A percentile compares a stretch with the other conserved stretches of the same genome.
phyloP scores from a whole-genome alignment of 441 rosid genomes.

The Capsella rubella region DNA sequence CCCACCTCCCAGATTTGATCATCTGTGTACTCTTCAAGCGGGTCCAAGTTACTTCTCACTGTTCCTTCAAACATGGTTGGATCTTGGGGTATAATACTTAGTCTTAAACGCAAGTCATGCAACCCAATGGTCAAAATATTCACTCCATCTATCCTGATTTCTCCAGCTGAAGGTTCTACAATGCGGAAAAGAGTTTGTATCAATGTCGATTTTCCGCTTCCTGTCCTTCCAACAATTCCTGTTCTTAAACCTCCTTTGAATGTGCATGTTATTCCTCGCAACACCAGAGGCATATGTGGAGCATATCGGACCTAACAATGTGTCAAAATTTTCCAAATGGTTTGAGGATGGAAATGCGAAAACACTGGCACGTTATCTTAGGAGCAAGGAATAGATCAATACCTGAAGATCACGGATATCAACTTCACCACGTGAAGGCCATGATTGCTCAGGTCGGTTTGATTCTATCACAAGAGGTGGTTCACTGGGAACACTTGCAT shows the following conservation, averaged over 20 bases:
- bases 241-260: slow-evolving; percentile 85
- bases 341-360: not conserved
- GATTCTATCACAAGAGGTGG: slow-evolving; percentile 80
- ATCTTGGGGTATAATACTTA: slow-evolving; percentile 92
- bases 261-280: slow-evolving; percentile 80
- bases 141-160: slow-evolving; percentile 73
- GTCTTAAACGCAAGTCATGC: slow-evolving; percentile 82
- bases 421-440: slow-evolving; percentile 81
- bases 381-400: slow-evolving; percentile 16
- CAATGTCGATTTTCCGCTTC: slow-evolving; percentile 93
- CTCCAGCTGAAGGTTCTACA: slow-evolving; percentile 82
- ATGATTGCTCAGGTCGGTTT: slow-evolving; percentile 57
- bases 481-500: slow-evolving; percentile 71
- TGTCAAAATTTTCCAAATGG: slow-evolving; percentile 3
- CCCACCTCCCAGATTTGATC: slow-evolving; percentile 94
- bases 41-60: slow-evolving; percentile 83
- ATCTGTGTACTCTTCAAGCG: slow-evolving; percentile 83
- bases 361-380: slow-evolving; percentile 14
- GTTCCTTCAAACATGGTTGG: slow-evolving; percentile 98
- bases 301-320: slow-evolving; percentile 76
- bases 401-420: slow-evolving; percentile 74
- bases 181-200: slow-evolving; percentile 89
- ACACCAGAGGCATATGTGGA: slow-evolving; percentile 85
- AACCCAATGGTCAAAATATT: slow-evolving; percentile 73
- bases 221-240: slow-evolving; percentile 91